phyloP scores from a whole-genome alignment of 495 filamentous ascomycete species.

The Tuber magnatum region DNA sequence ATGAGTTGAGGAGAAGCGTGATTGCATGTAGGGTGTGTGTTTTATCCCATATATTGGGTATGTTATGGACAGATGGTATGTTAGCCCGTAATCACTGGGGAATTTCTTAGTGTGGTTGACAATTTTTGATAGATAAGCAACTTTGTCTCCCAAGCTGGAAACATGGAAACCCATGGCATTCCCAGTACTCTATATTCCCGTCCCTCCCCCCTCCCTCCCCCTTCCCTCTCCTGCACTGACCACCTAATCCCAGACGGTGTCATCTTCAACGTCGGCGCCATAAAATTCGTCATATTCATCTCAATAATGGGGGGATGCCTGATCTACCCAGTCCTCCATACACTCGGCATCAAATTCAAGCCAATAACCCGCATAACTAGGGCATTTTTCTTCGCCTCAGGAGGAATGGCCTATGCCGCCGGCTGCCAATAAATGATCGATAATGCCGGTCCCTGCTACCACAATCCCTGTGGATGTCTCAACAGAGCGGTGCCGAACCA shows the following conservation, averaged over 20 bases:
- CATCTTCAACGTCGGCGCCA: conserved; percentile 68
- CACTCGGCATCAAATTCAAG: conserved; percentile 57
- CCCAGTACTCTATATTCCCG: conserved; percentile 45
- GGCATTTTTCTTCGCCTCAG: conserved; percentile 56
- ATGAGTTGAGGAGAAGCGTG: conserved; percentile 62
- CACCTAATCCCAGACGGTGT: conserved; percentile 55
- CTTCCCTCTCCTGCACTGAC: not conserved
- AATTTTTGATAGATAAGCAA: conserved; percentile 49
- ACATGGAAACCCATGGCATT: conserved; percentile 61
- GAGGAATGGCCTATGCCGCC: conserved; percentile 59
- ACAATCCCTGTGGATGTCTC: conserved; percentile 41
- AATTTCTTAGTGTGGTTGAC: conserved; percentile 6
- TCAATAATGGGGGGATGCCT: conserved; percentile 64
- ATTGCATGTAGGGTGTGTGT: conserved; percentile 61
- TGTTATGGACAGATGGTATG: not conserved
- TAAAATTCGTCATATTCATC: conserved; percentile 70
- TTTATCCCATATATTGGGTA: conserved; percentile 51
- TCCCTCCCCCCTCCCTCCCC: not conserved
- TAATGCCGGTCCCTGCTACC: conserved; percentile 48
- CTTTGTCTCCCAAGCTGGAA: conserved; percentile 66
- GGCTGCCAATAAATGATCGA: conserved; percentile 50
- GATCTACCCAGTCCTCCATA: conserved; percentile 62
- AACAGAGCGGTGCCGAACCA: conserved; percentile 22
- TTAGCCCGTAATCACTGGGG: not conserved
- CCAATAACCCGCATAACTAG: conserved; percentile 66